Evolutionary conservation across 163 green algal genomes (phyloP), one percentile per base, ranked within the genome.

Genomic region (Chloroidium sp.): DNA sequence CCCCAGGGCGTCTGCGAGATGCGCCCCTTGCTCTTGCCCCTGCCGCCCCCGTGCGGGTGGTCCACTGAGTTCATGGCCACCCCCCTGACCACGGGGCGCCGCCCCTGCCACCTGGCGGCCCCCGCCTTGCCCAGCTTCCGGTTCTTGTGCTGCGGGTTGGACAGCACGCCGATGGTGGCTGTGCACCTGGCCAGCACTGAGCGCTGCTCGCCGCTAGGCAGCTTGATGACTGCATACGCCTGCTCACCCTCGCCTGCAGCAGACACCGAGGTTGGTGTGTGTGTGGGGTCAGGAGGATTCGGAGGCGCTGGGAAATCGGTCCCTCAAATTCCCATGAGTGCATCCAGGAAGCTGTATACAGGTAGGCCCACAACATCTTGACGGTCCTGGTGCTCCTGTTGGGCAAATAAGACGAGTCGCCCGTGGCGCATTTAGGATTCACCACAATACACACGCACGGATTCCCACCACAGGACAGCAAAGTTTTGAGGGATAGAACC

Each of bases 31-130:
- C 79, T 90, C 87, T 93, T 94, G 76, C 90, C 89, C 58, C 89
- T 79, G 8, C 94, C 90, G 62, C 95, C 95, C 59, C 95, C 95
- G 78, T 96, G 91, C 3, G 95, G 95, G 84, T 98, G 95, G 78
- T 98, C 95, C 36, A 97, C 88, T 2, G 90, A 87, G 84, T 98
- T 98, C 93, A 97, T 97, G 74, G 93, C 93, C 64, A 97, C 89
- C 78, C 94, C 94, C 10, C 93, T 86, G 61, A 76, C 80, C 74
- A 79, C 78, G 1, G 72, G 78, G 10, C 78, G 75, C 3, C 69
- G 10, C 64, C 72, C 69, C 0, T 36, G 69, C 68, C 83, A 77
- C 2, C 95, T 86, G 62, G 84, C 86, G 4, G 88, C 89, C 1
- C 95, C 93, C 3, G 93, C 95, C 83, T 97, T 98, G 62, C 93